A percentile compares a stretch with the other conserved stretches of the same genome.
Evolutionary conservation across 2,329 filamentous ascomycete species (phyloP).

Genomic region (Simplicillium sp.): DNA sequence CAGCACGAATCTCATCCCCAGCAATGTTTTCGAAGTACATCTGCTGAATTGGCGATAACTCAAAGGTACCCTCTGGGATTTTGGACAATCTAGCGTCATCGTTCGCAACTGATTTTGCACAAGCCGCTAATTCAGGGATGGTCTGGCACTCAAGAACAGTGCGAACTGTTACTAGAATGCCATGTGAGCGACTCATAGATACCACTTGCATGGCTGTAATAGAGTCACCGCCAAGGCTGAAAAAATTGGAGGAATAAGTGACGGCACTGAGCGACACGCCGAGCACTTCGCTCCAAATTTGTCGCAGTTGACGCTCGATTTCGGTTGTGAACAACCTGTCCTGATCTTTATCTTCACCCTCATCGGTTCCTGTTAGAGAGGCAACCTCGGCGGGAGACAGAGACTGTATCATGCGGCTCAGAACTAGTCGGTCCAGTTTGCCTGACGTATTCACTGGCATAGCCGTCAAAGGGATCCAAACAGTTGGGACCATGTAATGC

Average conservation of each 20-base stretch:
- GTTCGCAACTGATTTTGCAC: background rate
- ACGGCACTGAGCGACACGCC: conserved; percentile 14
- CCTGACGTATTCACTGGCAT: background rate
- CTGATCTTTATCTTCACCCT: conserved; percentile 3
- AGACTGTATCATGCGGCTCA: background rate
- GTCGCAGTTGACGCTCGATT: no score
- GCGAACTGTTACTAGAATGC: background rate
- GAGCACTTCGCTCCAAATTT: conserved; percentile 16
- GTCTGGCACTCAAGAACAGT: conserved; percentile 1
- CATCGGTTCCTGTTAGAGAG: background rate
- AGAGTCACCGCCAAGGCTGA: conserved; percentile 26
- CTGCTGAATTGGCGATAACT: conserved; percentile 32
- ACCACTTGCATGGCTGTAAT: conserved; percentile 25
- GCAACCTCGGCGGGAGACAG: background rate
- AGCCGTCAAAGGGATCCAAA: background rate
- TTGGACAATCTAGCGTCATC: conserved; percentile 4
- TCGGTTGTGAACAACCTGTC: background rate
- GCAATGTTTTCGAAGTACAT: conserved; percentile 27
- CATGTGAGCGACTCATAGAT: background rate
- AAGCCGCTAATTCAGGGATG: background rate
- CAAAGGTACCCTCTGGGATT: conserved; percentile 17
- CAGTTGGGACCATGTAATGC: background rate
- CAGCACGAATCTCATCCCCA: background rate
- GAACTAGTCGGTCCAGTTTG: background rate
- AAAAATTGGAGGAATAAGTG: conserved; percentile 23